Evolutionary conservation across 2,329 filamentous ascomycete species (phyloP), one percentile per base, ranked within the genome.

Genomic region (Cladosporium phlei): DNA sequence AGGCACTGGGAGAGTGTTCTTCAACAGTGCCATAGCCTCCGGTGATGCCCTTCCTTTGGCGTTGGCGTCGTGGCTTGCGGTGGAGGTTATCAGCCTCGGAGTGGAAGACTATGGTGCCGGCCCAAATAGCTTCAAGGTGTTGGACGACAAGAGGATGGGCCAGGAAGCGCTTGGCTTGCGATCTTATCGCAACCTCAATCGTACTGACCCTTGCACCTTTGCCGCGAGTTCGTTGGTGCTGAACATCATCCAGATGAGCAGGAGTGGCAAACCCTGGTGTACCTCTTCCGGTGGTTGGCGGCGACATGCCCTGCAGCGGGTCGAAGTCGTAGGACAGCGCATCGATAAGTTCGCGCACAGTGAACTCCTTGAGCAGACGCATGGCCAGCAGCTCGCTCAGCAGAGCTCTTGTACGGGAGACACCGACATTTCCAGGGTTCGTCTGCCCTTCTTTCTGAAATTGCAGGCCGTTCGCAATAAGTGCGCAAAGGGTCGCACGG

Each of bases 51-150:
- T 30, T 45, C 14, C 30, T 37, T 21, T 39, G 20, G 11, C 49
- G 47, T 47, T 58, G 61, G 25, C 43, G 43, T 5, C 27, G 22
- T 22, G 73, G 75, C 38, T 69, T 68, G 33, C 88, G 82, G 64
- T 96, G 91, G 19, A 96, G 71, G 54, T 79, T 86, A 64, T 96
- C 90, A 4, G 88, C 88, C 10, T 85, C 82, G 2, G 88, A 93
- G 66, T 95, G 89, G 61, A 97, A 96, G 55, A 93, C 89, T 54
- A 97, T 93, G 14, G 86, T 91, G 21, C 91, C 91, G 16, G 88
- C 91, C 91, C 91, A 97, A 52, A 97, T 95, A 34, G 89, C 90
- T 66, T 96, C 89, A n/a, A 97, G 75, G 62, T 96, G 90, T 65
- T 94, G 88, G 7, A 96, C 85, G 1, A 96, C 89, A 3, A 96